phyloP scores from a whole-genome alignment of 352 stramenopile species.

The Phytopythium mirpurense region DNA sequence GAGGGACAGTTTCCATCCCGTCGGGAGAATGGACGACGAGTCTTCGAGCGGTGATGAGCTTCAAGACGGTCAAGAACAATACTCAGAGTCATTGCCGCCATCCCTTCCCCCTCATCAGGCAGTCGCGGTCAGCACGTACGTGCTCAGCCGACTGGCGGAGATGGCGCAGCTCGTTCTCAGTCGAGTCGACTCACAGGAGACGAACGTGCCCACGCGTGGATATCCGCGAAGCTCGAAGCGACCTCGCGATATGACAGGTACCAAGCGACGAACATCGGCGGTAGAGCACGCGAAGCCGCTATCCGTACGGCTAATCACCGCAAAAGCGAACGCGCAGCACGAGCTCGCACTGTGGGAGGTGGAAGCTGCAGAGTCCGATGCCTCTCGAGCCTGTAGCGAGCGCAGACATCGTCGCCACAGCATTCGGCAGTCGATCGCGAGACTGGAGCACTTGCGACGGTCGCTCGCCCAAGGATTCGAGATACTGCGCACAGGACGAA shows the following conservation, averaged over 20 bases:
- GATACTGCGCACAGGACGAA: conserved; percentile 31
- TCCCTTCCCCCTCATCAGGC: background rate
- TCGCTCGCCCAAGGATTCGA: conserved; percentile 27
- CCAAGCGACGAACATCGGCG: background rate
- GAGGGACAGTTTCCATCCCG: background rate
- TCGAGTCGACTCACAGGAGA: background rate
- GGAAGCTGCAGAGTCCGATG: background rate
- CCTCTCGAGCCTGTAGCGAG: background rate
- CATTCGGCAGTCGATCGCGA: conserved; percentile 15
- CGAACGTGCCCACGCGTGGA: background rate
- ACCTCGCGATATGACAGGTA: background rate
- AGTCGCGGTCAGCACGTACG: background rate
- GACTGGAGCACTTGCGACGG: conserved; percentile 24
- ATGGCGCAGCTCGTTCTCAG: background rate
- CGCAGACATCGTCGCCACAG: background rate
- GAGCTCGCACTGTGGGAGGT: background rate
- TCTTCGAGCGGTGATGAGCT: conserved; percentile 2
- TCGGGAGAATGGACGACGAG: background rate
- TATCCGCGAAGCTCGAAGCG: background rate
- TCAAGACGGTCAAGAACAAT: background rate
- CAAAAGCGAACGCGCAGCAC: background rate
- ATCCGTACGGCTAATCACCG: background rate
- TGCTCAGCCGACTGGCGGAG: background rate
- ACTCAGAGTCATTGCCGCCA: background rate
- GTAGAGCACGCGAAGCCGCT: background rate